Percentiles rank a stretch among this genome's conserved stretches.
Evolutionary conservation across 2,329 filamentous ascomycete genomes (phyloP).

Genomic region (Claviceps pazoutovae): DNA sequence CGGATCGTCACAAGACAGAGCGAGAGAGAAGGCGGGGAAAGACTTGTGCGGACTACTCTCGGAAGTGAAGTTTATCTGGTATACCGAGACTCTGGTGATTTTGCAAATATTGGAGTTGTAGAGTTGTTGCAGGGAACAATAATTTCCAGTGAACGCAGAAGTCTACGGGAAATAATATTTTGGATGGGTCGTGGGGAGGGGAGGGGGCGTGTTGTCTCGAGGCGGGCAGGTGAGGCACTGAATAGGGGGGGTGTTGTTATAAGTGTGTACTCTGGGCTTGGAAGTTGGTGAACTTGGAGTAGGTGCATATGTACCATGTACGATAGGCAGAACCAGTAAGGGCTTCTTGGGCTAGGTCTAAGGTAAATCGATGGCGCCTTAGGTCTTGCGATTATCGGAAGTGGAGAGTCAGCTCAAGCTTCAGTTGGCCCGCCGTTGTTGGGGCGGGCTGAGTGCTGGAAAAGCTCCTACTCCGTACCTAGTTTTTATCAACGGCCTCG

Average conservation of each 20-base stretch:
- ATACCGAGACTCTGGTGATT: conserved; percentile 1
- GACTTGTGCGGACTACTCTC: conserved; percentile 7
- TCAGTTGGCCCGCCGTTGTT: conserved; percentile 2
- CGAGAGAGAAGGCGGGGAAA: conserved; percentile 6
- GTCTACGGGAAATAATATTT: conserved; percentile 27
- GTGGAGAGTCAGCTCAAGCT: conserved; percentile 2
- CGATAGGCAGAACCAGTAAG: no score
- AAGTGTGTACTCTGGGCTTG: conserved; percentile 11
- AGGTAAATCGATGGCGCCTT: conserved; percentile 15
- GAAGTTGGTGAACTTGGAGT: conserved; percentile 8
- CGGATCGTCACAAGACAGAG: conserved; percentile 18
- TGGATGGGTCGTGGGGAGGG: conserved; percentile 12
- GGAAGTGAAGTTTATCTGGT: conserved; percentile 4
- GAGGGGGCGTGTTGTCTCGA: conserved; percentile 8
- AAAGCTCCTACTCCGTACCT: neutral
- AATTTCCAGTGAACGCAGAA: conserved; percentile 11
- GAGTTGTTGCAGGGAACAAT: conserved; percentile 6
- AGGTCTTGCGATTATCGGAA: conserved; percentile 19
- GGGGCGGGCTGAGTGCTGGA: conserved; percentile 3
- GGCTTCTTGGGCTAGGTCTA: conserved; percentile 3
- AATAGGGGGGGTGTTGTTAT: conserved; percentile 11
- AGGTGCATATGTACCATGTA: no score
- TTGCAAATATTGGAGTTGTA: conserved; percentile 1
- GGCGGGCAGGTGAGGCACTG: conserved; percentile 1
- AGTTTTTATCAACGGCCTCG: neutral